Base-by-base conservation (phyloP, 352 stramenopile species). In the Phytophthora fragariaefolia region DNA sequence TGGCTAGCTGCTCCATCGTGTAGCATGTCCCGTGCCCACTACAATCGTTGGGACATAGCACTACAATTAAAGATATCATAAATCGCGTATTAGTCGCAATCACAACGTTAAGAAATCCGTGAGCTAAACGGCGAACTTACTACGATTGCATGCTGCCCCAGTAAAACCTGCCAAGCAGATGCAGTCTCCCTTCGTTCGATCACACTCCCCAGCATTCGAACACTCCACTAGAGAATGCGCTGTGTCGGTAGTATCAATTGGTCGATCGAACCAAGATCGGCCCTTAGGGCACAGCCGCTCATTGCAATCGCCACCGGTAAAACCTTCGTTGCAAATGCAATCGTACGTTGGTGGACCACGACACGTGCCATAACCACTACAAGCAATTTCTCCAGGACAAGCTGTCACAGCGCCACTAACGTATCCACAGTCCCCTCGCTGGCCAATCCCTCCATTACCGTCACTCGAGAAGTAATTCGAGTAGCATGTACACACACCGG, bases 361-460 rank as follows among this genome's bases (percentile, higher is more conserved):
- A 55, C 85, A 94, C 13, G 82, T 90, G 40, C 85, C 85, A 58
- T 87, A 76, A 4, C 85, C 85, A 48, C 83, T 94, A 48, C 85
- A 94, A 2, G 85, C 82, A 49, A 92, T 88, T 48, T 89, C 79
- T 22, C 81, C 85, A 0, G 85, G 85, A 69, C 85, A 93, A 22
- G 69, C 74, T 28, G 82, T 91, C 51, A 94, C 79, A 1, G 80
- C 79, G 10, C 61, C 63, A 6, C 65, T 72, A 63, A 92, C 83
- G 63, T 85, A 95, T 5, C 95, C 96, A 63, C 96, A 98, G 79
- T 99, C 95, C 15, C 95, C 95, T 17, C 93, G 81, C 63, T 83
- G 82, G 3, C 95, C 93, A 34, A 92, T 89, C 20, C 73, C 82
- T 24, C 83, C 93, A 32, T 90, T 82, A 2, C 87, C 89, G 48